These are phyloP conservation scores for Arabis alpina DNA, from an alignment of 345 rosid species.

Conservation along the genomic window DNA sequence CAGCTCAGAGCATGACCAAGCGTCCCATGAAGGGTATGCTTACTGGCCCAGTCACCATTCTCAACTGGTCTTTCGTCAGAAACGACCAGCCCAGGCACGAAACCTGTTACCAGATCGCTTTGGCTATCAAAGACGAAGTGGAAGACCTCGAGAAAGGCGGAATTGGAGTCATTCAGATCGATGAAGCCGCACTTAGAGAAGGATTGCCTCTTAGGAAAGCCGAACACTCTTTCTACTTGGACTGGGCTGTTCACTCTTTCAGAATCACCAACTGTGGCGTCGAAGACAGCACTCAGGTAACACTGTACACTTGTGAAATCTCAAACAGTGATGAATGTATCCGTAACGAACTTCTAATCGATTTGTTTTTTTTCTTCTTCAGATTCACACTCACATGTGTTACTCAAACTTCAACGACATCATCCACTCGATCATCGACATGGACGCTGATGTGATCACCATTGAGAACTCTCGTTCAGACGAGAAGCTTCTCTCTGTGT, in stretches of 20 bases:
- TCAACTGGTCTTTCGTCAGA: conserved; percentile 98
- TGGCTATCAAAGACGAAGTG: conserved; percentile 97
- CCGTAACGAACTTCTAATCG: neutral
- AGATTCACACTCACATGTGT: conserved; percentile 99
- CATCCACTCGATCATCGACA: conserved; percentile 92
- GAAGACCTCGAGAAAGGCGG: conserved; percentile 96
- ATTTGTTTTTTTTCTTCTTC: neutral
- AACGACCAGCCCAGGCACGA: conserved; percentile 97
- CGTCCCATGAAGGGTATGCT: conserved; percentile 99
- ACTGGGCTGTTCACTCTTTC: conserved; percentile 99
- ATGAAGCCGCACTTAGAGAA: conserved; percentile 98
- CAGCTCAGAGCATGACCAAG: conserved; percentile 91
- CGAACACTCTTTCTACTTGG: conserved; percentile 95
- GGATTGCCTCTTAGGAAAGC: conserved; percentile 97
- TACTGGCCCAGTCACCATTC: conserved; percentile 98
- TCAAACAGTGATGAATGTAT: neutral
- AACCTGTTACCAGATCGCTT: conserved; percentile 95
- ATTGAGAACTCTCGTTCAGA: conserved; percentile 99
- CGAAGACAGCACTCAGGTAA: conserved; percentile 87
- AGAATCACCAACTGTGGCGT: conserved; percentile 95
- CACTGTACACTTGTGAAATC: neutral
- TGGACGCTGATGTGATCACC: conserved; percentile 98
- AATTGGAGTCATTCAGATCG: conserved; percentile 93
- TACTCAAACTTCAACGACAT: conserved; percentile 98
- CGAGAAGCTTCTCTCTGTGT: conserved; percentile 93